Conservation (phyloP, 305 asterid species). For the Nicotiana rustica region DNA sequence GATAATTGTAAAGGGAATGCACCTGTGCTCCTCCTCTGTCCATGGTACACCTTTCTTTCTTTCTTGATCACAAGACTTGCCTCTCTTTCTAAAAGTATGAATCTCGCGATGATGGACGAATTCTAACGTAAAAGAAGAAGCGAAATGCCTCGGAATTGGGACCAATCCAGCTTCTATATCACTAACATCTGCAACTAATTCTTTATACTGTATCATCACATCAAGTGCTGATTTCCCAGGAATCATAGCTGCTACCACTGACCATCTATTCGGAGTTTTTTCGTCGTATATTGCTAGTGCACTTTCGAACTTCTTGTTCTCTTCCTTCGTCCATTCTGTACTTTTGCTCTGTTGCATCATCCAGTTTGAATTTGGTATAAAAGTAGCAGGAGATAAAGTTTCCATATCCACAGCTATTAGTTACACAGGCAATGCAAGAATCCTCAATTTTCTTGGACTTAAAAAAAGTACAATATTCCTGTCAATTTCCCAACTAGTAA, state of each 20-base stretch:
- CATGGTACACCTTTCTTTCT: conserved; percentile 88
- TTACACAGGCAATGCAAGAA: not conserved
- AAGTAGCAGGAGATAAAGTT: conserved; percentile 48
- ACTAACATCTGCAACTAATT: conserved; percentile 74
- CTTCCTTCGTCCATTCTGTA: conserved; percentile 76
- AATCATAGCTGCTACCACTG: conserved; percentile 66
- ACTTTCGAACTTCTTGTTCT: conserved; percentile 81
- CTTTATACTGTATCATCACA: conserved; percentile 76
- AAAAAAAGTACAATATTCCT: not conserved
- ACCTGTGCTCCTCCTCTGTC: conserved; percentile 99
- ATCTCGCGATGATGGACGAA: conserved; percentile 52
- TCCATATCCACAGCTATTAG: conserved; percentile 59
- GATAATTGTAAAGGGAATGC: not conserved
- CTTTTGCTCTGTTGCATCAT: conserved; percentile 59
- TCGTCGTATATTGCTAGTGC: conserved; percentile 82
- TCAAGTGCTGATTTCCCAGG: conserved; percentile 84
- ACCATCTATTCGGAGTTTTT: conserved; percentile 82
- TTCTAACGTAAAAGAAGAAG: conserved; percentile 66
- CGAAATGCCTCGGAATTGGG: conserved; percentile 63
- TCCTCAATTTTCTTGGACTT: not conserved
- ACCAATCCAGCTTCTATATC: conserved; percentile 87
- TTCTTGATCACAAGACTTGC: conserved; percentile 69
- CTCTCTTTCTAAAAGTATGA: conserved; percentile 59
- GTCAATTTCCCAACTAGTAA: not conserved
- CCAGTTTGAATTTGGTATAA: conserved; percentile 49